Percentiles rank a stretch among this genome's conserved stretches.
Evolutionary conservation across 768 basidiomycete species (phyloP).

Genomic region (Boletus barrowsii): DNA sequence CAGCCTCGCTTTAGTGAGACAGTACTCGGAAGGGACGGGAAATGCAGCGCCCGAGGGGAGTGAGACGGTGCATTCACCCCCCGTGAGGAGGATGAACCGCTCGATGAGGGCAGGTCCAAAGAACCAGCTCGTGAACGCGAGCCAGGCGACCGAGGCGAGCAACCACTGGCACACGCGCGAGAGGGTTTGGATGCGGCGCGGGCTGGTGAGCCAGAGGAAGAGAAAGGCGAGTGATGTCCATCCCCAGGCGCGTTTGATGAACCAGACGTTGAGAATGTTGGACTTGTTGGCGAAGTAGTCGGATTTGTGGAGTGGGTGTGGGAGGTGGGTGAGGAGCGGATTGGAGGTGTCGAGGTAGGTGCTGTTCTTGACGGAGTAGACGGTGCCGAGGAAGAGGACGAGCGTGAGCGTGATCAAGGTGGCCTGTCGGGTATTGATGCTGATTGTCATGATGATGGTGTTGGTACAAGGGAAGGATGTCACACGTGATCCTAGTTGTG

Average conservation of each 20-base stretch:
- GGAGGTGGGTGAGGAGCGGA: slow-evolving; percentile 62
- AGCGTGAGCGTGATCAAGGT: slow-evolving; percentile 42
- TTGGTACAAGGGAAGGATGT: no score
- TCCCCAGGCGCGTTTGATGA: slow-evolving; percentile 89
- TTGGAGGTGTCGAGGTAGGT: slow-evolving; percentile 87
- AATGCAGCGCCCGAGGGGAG: slow-evolving; percentile 56
- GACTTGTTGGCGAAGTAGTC: slow-evolving; percentile 79
- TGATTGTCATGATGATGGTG: slow-evolving; percentile 15
- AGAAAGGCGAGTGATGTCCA: slow-evolving; percentile 79
- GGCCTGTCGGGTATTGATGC: slow-evolving; percentile 23
- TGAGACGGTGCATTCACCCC: slow-evolving; percentile 72
- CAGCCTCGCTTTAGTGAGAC: slow-evolving; percentile 48
- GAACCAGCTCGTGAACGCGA: slow-evolving; percentile 80
- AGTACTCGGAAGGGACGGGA: slow-evolving; percentile 55
- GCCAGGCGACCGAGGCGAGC: slow-evolving; percentile 64
- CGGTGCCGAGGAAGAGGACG: slow-evolving; percentile 57
- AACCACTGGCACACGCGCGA: slow-evolving; percentile 52
- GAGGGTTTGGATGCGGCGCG: slow-evolving; percentile 39
- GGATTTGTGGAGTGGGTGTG: slow-evolving; percentile 60
- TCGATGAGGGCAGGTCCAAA: slow-evolving; percentile 79
- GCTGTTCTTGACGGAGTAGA: slow-evolving; percentile 57
- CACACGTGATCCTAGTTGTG: no score
- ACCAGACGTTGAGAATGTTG: slow-evolving; percentile 78
- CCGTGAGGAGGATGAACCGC: slow-evolving; percentile 60
- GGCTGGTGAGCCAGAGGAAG: slow-evolving; percentile 55